Base-by-base conservation (phyloP, 1,284 basidiomycete species). In the Fomitopsis schrenkii region DNA sequence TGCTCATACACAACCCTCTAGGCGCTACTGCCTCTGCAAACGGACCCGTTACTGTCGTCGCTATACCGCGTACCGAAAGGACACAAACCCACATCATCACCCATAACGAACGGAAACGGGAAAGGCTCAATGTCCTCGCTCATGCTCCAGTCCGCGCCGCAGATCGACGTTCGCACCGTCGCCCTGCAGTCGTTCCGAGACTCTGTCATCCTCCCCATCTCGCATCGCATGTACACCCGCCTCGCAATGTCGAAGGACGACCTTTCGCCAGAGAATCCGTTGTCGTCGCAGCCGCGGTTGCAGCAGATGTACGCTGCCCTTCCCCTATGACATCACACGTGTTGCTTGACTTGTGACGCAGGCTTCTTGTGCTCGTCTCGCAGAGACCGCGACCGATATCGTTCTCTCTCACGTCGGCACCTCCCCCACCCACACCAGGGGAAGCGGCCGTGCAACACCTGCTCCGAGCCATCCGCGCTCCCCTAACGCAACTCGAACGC, bases 181-280 rank as follows among this genome's bases (percentile, higher is more conserved):
- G 88, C 92, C 0, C 79, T 96, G 12, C 83, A 86, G 42, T 85
- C 88, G 4, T 96, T 96, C 72, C 84, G 94, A 12, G 94, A 96
- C 74, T 83, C 82, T 59, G 84, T 93, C 59, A 83, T 93, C 45
- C 77, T 89, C 14, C 88, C 90, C 0, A 75, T 88, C n/a, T 83
- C 79, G 59, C 70, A 80, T 54, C 77, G 82, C 3, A 75, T 93
- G 10, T 79, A 85, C 58, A 72, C 78, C 1, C 80, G 85, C 12
- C 77, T 92, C 35, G 79, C 80, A 26, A 72, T 78, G 58, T 73
- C 79, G 55, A 79, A 78, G 42, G 81, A 84, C 65, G 87, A 86
- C 59, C 80, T 75, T 54, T 75, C 80, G 46, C 76, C 81, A 50
- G 83, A 84, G 60, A 76, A 58, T 41, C 67, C 57, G 48, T 69